Evolutionary conservation across 345 rosid species (phyloP), one percentile per base, ranked within the genome.

Genomic region (Murraya paniculata): DNA sequence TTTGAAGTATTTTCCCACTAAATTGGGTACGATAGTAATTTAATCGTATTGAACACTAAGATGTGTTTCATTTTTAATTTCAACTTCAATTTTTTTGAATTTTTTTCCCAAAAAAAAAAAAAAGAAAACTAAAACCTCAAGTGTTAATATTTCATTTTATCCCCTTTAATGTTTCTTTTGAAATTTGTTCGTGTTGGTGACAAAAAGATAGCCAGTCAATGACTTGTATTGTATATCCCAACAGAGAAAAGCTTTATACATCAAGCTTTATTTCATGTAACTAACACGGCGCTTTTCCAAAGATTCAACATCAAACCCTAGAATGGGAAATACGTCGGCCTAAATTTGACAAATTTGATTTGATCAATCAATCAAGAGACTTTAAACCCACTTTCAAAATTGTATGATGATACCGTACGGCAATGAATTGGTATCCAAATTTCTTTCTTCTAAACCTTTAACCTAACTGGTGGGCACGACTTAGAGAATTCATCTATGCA

Each of bases 261-360:
- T 35, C 64, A 31, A 21, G 7, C 38, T 38, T 38, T 6, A 38
- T 68, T 77, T 67, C 24, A 21, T 61, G 72, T 65, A 65, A 72
- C 68, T 27, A 11, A 39, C 14, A 10, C 53, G 1, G 7, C 24
- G 5, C 1, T 10, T n/a, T 57, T 79, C 1, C 13, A 50, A 72
- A 24, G 4, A 4, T 58, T 57, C 55, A 36, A 65, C 55, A 67
- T 30, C 36, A 39, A 64, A 16, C 48, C 28, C 25, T 53, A 8
- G 66, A 67, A 77, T 53, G 50, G 65, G 76, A 73, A 53, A 73
- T 55, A 38, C 62, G 78, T 55, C 78, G 73, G 78, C 83, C 74
- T 6, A 24, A 48, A 18, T 65, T 85, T 77, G 81, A 80, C 77
- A 45, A 25, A 9, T 41, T 41, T 11, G 28, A 45, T 69, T 68